A percentile compares a stretch with the other conserved stretches of the same genome.
phyloP scores from a whole-genome alignment of 306 rosid species.

The Pterocarpus santalinus region DNA sequence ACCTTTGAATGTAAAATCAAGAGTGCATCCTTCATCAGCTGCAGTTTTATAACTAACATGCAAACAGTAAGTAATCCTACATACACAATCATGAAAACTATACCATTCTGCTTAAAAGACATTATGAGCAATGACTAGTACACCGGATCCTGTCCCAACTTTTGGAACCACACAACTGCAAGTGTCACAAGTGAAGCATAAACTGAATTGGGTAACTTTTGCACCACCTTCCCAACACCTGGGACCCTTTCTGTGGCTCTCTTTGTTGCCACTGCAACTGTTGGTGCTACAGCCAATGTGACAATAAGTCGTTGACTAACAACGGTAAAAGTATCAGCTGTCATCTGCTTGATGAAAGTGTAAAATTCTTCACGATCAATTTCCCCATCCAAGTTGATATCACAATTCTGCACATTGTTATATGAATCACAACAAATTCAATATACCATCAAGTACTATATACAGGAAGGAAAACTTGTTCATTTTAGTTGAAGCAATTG shows the following conservation, averaged over 20 bases:
- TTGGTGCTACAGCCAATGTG: conserved; percentile 83
- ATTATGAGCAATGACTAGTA: conserved; percentile 10
- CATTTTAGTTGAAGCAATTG: conserved; percentile 21
- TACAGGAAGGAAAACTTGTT: background rate
- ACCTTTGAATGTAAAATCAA: too few relatives aligned
- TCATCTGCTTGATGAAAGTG: conserved; percentile 60
- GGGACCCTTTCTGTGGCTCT: conserved; percentile 91
- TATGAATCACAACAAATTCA: conserved; percentile 21
- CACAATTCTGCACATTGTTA: conserved; percentile 64
- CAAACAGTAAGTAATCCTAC: conserved; percentile 12
- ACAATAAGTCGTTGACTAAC: conserved; percentile 75
- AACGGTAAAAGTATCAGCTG: conserved; percentile 61
- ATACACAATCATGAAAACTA: conserved; percentile 25
- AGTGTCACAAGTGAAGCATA: conserved; percentile 80
- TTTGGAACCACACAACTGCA: conserved; percentile 66
- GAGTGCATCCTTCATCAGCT: background rate
- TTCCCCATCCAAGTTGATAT: conserved; percentile 64
- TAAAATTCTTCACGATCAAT: conserved; percentile 72
- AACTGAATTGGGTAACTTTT: conserved; percentile 73
- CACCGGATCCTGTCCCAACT: conserved; percentile 34
- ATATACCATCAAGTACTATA: background rate
- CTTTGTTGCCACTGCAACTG: conserved; percentile 85
- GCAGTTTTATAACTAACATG: background rate
- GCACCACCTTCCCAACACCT: conserved; percentile 78
- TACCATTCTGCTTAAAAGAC: conserved; percentile 34